Conservation (phyloP, 2,329 filamentous ascomycete genomes). For the Hypoxylon sp. region DNA sequence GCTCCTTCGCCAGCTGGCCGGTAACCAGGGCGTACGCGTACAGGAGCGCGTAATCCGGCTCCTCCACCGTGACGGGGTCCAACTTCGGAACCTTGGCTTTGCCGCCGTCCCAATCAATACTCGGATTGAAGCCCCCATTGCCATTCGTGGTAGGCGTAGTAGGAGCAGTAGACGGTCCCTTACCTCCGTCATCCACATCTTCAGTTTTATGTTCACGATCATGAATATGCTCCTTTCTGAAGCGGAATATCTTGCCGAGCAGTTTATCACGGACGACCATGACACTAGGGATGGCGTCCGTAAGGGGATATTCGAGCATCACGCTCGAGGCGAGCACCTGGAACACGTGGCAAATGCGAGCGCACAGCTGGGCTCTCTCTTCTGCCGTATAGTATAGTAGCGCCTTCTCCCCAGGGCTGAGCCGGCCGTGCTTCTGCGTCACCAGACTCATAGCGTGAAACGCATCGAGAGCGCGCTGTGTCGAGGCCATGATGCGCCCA, state of each 20-base stretch:
- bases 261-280: slow-evolving; percentile 84
- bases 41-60: slow-evolving; percentile 88
- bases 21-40: slow-evolving; percentile 89
- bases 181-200: slow-evolving; percentile 28
- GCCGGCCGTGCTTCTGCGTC: slow-evolving; percentile 81
- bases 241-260: slow-evolving; percentile 88
- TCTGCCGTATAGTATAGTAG: slow-evolving; percentile 82
- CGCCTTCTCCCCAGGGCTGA: slow-evolving; percentile 83
- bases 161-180: slow-evolving; percentile 9
- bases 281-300: slow-evolving; percentile 87
- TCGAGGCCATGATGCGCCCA: slow-evolving; percentile 80
- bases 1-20: slow-evolving; percentile 74
- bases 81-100: slow-evolving; percentile 46
- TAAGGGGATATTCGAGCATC: slow-evolving; percentile 94
- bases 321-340: slow-evolving; percentile 91
- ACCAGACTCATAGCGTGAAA: slow-evolving; percentile 98
- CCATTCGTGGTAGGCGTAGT: slow-evolving; percentile 20
- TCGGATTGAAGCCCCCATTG: slow-evolving; percentile 13
- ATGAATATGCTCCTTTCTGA: slow-evolving; percentile 73
- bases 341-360: slow-evolving; percentile 89
- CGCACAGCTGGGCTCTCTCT: slow-evolving; percentile 85
- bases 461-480: slow-evolving; percentile 87
- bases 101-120: neutral
- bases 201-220: slow-evolving; percentile 6
- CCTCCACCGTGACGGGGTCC: slow-evolving; percentile 65